Evolutionary conservation across 2,329 filamentous ascomycete species (phyloP), one percentile per base, ranked within the genome.

Genomic region (Macroventuria anomochaeta): DNA sequence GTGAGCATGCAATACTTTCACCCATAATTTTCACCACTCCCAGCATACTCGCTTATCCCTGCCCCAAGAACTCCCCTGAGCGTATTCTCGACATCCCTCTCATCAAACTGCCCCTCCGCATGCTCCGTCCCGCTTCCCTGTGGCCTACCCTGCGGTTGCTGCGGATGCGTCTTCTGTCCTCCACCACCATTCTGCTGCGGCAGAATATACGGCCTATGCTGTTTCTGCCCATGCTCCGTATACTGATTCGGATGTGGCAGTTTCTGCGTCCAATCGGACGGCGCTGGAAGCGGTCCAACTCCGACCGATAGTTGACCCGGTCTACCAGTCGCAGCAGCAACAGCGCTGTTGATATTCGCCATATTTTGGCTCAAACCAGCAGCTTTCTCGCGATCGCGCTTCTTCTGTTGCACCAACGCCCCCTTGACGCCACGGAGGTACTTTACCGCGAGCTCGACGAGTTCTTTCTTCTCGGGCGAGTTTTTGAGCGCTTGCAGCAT

Each of bases 401-500:
- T 84, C 69, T 83, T 83, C 37, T 77, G 70, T 57, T 82, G 80
- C 12, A 82, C 81, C 10, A 87, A 65, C 46, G 80, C 77, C 6
- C 81, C 81, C 52, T 85, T 83, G 37, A 87, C 76, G 3, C 82
- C 82, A 13, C 77, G 73, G 13, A 88, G 69, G 61, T 88, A 88
- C 55, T 80, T 82, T 33, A 75, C 78, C 2, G 85, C 85, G 23
- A 77, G 67, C 10, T 81, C 77, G 10, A 87, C 75, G 7, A 85
- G 68, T 17, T 82, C 76, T 21, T 75, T 75, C 10, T 80, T 76
- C 65, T 89, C 87, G 0, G 78, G 80, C 48, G 82, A 86, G 46
- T 78, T 73, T 62, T 85, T 85, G 18, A 91, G 71, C 0, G 83
- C 81, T 49, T 85, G 80, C 13, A 91, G 75, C 80, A 91, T 88